phyloP scores from a whole-genome alignment of 306 rosid species.

The Cucurbita maxima region DNA sequence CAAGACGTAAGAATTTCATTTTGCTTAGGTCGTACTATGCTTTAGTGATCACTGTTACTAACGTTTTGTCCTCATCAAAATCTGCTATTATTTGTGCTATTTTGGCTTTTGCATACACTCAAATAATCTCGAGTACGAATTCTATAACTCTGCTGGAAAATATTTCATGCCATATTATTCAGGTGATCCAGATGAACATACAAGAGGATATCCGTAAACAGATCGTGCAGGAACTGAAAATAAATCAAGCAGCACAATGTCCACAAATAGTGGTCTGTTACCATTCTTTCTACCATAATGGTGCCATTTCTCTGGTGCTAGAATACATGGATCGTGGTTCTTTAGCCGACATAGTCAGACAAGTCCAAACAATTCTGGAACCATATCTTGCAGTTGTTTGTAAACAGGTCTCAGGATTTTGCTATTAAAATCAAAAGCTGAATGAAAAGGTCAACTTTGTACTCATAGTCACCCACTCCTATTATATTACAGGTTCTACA shows the following conservation, averaged over 20 bases:
- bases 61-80: neutral
- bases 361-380: constrained; percentile 88
- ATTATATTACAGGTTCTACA: constrained; percentile 55
- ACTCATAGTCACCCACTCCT: neutral
- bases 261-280: constrained; percentile 86
- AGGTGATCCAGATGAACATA: constrained; percentile 95
- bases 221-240: constrained; percentile 96
- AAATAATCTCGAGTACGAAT: neutral
- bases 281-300: constrained; percentile 90
- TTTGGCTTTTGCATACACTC: neutral
- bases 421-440: neutral
- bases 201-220: constrained; percentile 93
- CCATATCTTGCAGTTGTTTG: constrained; percentile 98
- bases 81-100: neutral
- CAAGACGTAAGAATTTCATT: neutral
- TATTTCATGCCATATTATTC: constrained; percentile 12
- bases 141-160: neutral
- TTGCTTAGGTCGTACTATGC: neutral
- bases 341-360: constrained; percentile 66
- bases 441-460: neutral
- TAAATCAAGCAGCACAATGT: constrained; percentile 94
- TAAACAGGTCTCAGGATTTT: constrained; percentile 54
- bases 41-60: neutral
- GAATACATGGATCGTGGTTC: constrained; percentile 99
- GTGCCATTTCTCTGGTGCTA: constrained; percentile 77